Evolutionary conservation across 2,329 filamentous ascomycete genomes (phyloP), one percentile per base, ranked within the genome.

Genomic region (Ceratocystis smalleyi): DNA sequence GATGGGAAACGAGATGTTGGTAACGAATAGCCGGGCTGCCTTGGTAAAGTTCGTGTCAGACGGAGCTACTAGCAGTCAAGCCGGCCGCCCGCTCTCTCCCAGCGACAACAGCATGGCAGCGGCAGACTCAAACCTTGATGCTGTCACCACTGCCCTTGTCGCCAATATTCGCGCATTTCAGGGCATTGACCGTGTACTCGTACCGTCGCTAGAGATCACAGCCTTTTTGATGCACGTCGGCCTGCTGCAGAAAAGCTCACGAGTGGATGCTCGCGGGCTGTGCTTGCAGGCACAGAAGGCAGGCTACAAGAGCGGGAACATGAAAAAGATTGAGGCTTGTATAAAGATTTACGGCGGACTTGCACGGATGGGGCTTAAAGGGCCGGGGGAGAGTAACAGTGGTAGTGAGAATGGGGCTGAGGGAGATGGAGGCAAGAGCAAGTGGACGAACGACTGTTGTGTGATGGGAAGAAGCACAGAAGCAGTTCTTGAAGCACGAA

Each of bases 291-390:
- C 87, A 3, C 89, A 95, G 70, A 90, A 86, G 73, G 81, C 88
- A 0, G 88, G 91, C 68, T 91, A 88, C 76, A 92, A 91, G 74
- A 88, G 87, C 0, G 84, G 86, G 22, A 94, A 89, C 72, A 82
- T 96, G 54, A 82, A 85, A 61, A 92, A 94, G 73, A 79, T 97
- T 1, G 83, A 89, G 71, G 87, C 89, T 0, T 89, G 88, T 24
- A 77, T 95, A 67, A 87, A 86, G 70, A 81, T 94, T 12, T 97
- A 96, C 73, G 82, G 85, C 2, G 84, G 83, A 0, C 75, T 96
- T 30, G 83, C 83, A 3, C 72, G 73, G 1, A 70, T 76, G 59
- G 68, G 43, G 8, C 45, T 47, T 22, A 69, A 55, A 10, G 65
- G 64, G 32, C 59, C 62, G 43, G 43, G 47, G n/a, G 65, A 51